Evolutionary conservation across 768 basidiomycete genomes (phyloP), one percentile per base, ranked within the genome.

Genomic region (Tricholoma sp.): DNA sequence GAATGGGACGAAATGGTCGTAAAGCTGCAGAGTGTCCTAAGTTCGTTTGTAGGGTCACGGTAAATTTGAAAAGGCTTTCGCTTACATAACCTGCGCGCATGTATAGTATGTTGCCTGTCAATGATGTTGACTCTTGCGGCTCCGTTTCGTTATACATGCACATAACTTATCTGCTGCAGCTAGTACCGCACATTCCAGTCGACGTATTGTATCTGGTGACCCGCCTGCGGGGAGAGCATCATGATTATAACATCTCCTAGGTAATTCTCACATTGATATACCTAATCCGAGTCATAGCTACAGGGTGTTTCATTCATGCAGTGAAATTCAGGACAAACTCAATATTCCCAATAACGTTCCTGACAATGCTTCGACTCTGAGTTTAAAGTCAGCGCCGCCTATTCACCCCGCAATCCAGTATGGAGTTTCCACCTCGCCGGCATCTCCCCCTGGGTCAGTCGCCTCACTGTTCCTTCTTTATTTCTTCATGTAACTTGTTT

Each of bases 1-100:
- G 95, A 98, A 68, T 97, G 94, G 94, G 94, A 96, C 6, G 95
- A 98, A 68, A 96, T 98, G 81, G 63, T 83, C 17, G 77, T 85
- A n/a, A 98, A 98, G 68, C 79, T 95, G 28, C 80, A 85, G 58
- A 90, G 89, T 62, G 88, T 89, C 47, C 72, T 91, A 50, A 76
- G 80, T 44, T 79, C 83, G 20, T 91, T 91, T 60, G 78, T 24
- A 24, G 24, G 24, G 24, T 4, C 24, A 24, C 24, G 4, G 24
- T 24, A 24, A 24, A 24, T 24, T 24, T 24, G 24, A 24, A 24
- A 24, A 24, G 24, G 24, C 24, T 24, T 24, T 24, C 24, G 24
- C 24, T 24, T 24, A 24, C 24, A 24, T 24, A 24, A 24, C 24
- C 4, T 24, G 24, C 24, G 24, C 24, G 24, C 24, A 24, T 24